These are phyloP conservation scores for Akanthomyces muscarius DNA, from an alignment of 2,329 filamentous ascomycete species.

Conservation along the genomic window DNA sequence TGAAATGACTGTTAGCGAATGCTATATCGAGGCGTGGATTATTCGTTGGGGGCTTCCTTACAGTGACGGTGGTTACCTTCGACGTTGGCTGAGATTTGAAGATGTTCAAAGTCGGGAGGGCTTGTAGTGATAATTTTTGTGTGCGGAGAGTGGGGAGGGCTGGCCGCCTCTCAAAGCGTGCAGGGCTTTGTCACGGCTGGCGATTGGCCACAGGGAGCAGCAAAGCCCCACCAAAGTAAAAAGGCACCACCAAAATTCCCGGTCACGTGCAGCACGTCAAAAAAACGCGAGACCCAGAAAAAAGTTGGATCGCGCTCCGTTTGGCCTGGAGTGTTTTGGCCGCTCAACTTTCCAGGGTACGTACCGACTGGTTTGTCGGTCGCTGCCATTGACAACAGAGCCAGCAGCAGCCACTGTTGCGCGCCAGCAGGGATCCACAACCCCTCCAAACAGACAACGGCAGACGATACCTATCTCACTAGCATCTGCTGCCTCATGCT, in stretches of 20 bases:
- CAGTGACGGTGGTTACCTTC: conserved; percentile 47
- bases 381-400: neutral
- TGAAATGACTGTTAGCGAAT: conserved; percentile 40
- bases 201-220: conserved; percentile 29
- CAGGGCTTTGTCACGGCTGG: conserved; percentile 35
- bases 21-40: conserved; percentile 19
- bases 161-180: conserved; percentile 28
- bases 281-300: conserved; percentile 6
- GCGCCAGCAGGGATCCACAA: conserved; percentile 8
- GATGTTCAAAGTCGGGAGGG: conserved; percentile 37
- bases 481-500: neutral
- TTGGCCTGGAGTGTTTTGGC: neutral
- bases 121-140: conserved; percentile 40
- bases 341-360: neutral
- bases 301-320: neutral
- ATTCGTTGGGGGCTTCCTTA: conserved; percentile 33
- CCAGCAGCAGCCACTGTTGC: neutral
- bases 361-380: neutral
- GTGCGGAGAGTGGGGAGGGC: conserved; percentile 39
- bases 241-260: neutral
- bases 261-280: conserved; percentile 3
- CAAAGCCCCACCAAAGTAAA: conserved; percentile 21
- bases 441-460: conserved; percentile 15
- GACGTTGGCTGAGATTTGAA: conserved; percentile 40
- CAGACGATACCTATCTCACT: conserved; percentile 1